A percentile compares a stretch with the other conserved stretches of the same genome.
These are phyloP conservation scores for Angophora floribunda DNA, from an alignment of 345 rosid species.

Conservation along the genomic window DNA sequence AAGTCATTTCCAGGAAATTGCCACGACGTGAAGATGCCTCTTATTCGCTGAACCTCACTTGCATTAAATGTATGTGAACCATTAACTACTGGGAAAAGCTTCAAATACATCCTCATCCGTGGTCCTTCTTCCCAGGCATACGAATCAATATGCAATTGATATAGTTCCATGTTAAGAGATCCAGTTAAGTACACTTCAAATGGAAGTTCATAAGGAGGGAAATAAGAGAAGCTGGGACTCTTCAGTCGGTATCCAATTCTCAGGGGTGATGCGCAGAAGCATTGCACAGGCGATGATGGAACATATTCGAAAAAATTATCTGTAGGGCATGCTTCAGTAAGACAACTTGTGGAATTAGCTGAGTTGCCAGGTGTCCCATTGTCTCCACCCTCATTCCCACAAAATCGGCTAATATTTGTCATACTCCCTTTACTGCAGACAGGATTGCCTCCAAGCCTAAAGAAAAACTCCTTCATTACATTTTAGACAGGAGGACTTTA, in stretches of 20 bases:
- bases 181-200: conserved; percentile 44
- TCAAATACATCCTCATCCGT: conserved; percentile 51
- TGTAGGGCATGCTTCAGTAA: conserved; percentile 50
- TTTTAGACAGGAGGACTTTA: not conserved
- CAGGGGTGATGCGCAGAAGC: conserved; percentile 81
- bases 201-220: conserved; percentile 36
- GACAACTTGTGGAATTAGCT: conserved; percentile 25
- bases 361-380: conserved; percentile 13
- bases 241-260: conserved; percentile 80
- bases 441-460: conserved; percentile 83
- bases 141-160: conserved; percentile 56
- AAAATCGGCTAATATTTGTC: conserved; percentile 34
- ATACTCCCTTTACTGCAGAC: conserved; percentile 43
- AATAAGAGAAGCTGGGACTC: conserved; percentile 82
- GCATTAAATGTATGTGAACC: conserved; percentile 26
- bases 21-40: conserved; percentile 53
- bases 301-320: conserved; percentile 56
- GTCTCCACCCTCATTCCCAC: conserved; percentile 23
- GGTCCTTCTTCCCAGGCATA: conserved; percentile 65
- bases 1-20: conserved; percentile 33
- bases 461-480: not conserved
- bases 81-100: conserved; percentile 32
- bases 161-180: conserved; percentile 37
- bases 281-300: conserved; percentile 49
- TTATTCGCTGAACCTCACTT: conserved; percentile 59